Evolutionary conservation across 179 eudicot genomes (phyloP), one percentile per base, ranked within the genome.

Genomic region (Silene coronaria): DNA sequence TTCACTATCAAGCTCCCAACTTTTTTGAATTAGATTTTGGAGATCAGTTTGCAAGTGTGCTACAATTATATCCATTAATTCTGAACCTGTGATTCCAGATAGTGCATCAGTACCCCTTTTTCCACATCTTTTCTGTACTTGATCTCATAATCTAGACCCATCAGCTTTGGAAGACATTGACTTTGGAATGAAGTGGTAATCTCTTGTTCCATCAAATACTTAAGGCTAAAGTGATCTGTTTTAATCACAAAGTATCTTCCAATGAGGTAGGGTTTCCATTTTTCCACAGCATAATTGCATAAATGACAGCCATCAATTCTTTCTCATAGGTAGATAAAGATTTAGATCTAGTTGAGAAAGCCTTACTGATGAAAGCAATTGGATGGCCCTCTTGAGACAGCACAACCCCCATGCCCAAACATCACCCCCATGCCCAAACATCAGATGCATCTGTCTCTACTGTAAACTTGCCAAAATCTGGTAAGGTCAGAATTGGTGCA

Each of bases 31-130:
- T 11, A 46, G 0, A 11, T 6, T 38, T n/a, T 24, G 0, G 3
- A 71, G 9, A 11, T 26, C 19, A 3, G 45, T 26, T 9, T 30
- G 21, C 2, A 67, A 2, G 0, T n/a, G 11, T 0, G 53, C 4
- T 2, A 38, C 26, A 0, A 9, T 5, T 3, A 67, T 67, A 0
- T 14, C 0, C 23, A 19, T 1, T 2, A 67, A 4, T 12, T 36
- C 10, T 16, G 2, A 0, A 2, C 26, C 11, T 3, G 71, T 12
- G 0, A 67, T 8, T 2, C 72, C 51, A 1, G 79, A 76, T 0
- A 76, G 11, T 0, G 67, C 74, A 34, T 76, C 75, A 67, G 73
- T 73, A 13, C 51, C 78, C 10, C 3, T n/a, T 76, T 76, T 11
- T 76, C 66, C 11, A 5, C 11, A 3, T 73, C 78, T n/a, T 19